Conservation (phyloP, 306 rosid genomes). For the Fragaria vesca region DNA sequence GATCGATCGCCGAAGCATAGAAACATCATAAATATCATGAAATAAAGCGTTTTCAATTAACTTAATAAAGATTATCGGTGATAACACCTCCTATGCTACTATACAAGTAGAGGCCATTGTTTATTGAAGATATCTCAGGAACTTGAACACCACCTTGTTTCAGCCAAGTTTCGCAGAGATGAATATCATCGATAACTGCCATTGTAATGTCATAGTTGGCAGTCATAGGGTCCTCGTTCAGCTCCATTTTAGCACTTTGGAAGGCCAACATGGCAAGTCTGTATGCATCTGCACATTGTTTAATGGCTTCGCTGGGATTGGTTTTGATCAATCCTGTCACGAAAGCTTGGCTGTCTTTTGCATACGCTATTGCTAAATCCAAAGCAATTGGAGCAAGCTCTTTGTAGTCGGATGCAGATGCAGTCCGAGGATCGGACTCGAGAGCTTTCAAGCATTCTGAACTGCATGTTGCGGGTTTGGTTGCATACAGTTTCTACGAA, state of each 20-base stretch:
- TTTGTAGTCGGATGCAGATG: neutral
- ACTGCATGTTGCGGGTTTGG: neutral
- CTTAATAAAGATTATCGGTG: neutral
- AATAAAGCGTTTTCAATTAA: neutral
- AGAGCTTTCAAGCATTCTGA: constrained; percentile 14
- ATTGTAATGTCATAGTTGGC: constrained; percentile 35
- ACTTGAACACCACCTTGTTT: neutral
- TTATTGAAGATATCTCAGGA: constrained; percentile 14
- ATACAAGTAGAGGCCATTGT: neutral
- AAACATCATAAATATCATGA: neutral
- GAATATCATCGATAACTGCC: constrained; percentile 17
- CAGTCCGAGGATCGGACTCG: neutral
- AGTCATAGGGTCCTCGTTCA: constrained; percentile 15
- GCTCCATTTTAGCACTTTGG: neutral
- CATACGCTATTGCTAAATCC: neutral
- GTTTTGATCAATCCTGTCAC: neutral
- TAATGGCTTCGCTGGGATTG: neutral
- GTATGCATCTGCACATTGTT: constrained; percentile 15
- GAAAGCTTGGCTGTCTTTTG: neutral
- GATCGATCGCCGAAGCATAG: neutral
- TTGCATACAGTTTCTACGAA: constrained; percentile 16
- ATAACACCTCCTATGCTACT: neutral
- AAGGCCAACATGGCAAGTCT: neutral
- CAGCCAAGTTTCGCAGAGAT: neutral
- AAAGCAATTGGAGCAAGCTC: constrained; percentile 12